These are phyloP conservation scores for Leptographium wingfieldii DNA, from an alignment of 2,329 filamentous ascomycete species.

Conservation along the genomic window DNA sequence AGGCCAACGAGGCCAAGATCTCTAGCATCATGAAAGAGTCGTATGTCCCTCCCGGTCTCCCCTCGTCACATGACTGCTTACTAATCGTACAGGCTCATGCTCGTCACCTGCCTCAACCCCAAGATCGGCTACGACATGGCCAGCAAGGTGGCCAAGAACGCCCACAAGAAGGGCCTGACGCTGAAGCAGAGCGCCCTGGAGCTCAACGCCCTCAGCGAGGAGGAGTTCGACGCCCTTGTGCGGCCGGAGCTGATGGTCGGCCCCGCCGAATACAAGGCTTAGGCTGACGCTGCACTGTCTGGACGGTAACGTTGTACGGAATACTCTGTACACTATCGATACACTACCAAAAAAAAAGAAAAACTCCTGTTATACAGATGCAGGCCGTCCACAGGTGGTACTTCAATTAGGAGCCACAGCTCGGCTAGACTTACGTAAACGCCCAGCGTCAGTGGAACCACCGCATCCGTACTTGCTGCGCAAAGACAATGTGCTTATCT, in stretches of 20 bases:
- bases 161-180: slow-evolving; percentile 93
- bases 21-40: slow-evolving; percentile 83
- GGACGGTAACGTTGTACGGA: not conserved
- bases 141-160: slow-evolving; percentile 94
- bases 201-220: slow-evolving; percentile 74
- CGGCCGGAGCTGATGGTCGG: slow-evolving; percentile 91
- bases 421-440: no score
- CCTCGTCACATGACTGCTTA: not conserved
- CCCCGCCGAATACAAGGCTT: slow-evolving; percentile 51
- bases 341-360: no score
- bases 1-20: slow-evolving; percentile 92
- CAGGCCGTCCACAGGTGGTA: not conserved
- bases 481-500: no score
- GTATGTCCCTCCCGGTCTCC: slow-evolving; percentile 35
- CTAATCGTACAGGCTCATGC: slow-evolving; percentile 61
- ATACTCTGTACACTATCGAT: no score
- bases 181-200: slow-evolving; percentile 91
- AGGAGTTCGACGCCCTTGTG: slow-evolving; percentile 84
- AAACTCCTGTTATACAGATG: no score
- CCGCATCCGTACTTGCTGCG: no score
- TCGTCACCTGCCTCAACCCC: slow-evolving; percentile 94
- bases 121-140: slow-evolving; percentile 98
- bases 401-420: no score
- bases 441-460: no score
- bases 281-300: slow-evolving; percentile 6